Percentiles rank a stretch among this genome's conserved stretches.
Evolutionary conservation across 305 asterid species (phyloP).

Genomic region (Fraxinus velutina): DNA sequence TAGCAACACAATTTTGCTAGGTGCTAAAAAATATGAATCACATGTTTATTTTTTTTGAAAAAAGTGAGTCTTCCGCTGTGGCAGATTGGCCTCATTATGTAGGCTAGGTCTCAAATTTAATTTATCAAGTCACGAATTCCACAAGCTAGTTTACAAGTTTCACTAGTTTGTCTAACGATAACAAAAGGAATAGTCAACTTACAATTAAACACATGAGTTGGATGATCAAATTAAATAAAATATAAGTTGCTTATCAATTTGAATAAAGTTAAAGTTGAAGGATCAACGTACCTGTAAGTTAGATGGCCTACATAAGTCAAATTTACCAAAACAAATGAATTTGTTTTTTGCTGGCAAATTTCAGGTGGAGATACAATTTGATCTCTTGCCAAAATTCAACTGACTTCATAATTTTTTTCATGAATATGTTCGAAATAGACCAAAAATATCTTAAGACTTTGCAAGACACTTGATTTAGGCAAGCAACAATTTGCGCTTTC

Average conservation of each 20-base stretch:
- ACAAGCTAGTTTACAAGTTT: not conserved
- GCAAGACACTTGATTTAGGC: not conserved
- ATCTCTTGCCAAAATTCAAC: not conserved
- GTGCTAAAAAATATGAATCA: not conserved
- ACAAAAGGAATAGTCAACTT: not conserved
- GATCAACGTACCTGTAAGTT: not conserved
- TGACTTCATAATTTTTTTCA: not conserved
- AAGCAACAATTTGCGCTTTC: not conserved
- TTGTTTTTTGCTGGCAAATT: not conserved
- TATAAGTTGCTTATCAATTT: not conserved
- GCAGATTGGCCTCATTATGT: not conserved
- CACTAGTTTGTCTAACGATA: not conserved
- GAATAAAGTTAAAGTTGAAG: not conserved
- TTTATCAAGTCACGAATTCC: not conserved
- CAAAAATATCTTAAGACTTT: not conserved
- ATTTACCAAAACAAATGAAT: not conserved
- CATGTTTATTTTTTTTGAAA: not conserved
- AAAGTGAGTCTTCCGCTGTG: not conserved
- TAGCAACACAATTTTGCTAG: not conserved
- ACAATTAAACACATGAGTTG: not conserved
- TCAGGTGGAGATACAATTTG: not conserved
- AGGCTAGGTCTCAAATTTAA: not conserved
- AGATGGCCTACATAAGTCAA: not conserved
- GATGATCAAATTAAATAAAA: not conserved
- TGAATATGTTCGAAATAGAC: not conserved